phyloP scores from a whole-genome alignment of 2,329 filamentous ascomycete genomes.

The Fusarium sp. region DNA sequence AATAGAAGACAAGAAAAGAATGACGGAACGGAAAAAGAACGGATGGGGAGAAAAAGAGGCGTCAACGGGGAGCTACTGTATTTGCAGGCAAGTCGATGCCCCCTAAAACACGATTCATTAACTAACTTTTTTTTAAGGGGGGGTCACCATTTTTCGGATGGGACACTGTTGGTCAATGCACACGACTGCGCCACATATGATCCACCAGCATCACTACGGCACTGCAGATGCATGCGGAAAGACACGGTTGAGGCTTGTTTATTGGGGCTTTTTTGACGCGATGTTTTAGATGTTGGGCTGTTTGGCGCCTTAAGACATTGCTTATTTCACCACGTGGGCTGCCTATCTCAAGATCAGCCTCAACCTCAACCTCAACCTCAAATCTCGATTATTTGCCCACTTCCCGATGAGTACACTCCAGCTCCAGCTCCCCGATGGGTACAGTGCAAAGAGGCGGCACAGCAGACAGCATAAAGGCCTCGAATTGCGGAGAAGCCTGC shows the following conservation, averaged over 20 bases:
- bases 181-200: neutral
- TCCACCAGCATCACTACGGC: neutral
- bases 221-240: neutral
- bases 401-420: too few relatives aligned
- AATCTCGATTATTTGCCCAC: too few relatives aligned
- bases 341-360: too few relatives aligned
- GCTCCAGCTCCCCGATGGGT: too few relatives aligned
- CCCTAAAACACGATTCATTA: conserved; percentile 8
- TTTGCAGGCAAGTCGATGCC: neutral
- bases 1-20: neutral
- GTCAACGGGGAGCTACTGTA: neutral
- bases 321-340: conserved; percentile 3
- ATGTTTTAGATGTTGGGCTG: neutral
- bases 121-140: conserved; percentile 7
- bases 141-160: neutral
- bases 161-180: conserved; percentile 14
- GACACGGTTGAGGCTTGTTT: neutral
- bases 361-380: too few relatives aligned
- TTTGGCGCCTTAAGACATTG: conserved; percentile 1
- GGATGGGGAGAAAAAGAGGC: conserved; percentile 15
- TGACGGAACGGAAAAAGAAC: conserved; percentile 10
- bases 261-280: conserved; percentile 1
- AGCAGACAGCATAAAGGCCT: too few relatives aligned
- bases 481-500: too few relatives aligned
- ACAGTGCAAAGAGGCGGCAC: too few relatives aligned